Evolutionary conservation across 495 filamentous ascomycete species (phyloP).

Genomic region (Cudoniella acicularis): DNA sequence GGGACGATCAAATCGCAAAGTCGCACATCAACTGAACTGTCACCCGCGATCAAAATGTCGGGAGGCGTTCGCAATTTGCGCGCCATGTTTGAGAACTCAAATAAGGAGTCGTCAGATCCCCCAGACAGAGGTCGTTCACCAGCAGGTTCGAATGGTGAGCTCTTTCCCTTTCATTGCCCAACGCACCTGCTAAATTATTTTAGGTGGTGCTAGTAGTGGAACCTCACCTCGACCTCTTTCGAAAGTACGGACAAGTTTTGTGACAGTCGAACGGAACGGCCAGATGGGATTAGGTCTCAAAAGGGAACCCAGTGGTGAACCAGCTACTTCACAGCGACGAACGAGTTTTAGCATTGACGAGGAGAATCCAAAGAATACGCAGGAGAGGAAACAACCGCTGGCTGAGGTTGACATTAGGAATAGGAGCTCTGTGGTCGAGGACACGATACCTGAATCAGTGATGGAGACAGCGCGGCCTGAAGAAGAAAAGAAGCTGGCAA

Average conservation of each 20-base stretch:
- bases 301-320: constrained; percentile 23
- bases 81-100: constrained; percentile 74
- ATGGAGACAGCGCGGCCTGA: constrained; percentile 19
- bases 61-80: constrained; percentile 54
- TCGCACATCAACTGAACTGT: not conserved
- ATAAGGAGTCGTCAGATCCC: constrained; percentile 54
- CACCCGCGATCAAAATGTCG: constrained; percentile 17
- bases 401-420: constrained; percentile 15
- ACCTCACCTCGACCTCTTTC: constrained; percentile 60
- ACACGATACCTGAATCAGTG: constrained; percentile 21
- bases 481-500: constrained; percentile 17
- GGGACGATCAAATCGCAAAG: not conserved
- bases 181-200: constrained; percentile 11
- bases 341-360: constrained; percentile 27
- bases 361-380: constrained; percentile 10
- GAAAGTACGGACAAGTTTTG: constrained; percentile 80
- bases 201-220: constrained; percentile 10
- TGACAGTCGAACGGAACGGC: constrained; percentile 67
- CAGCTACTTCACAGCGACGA: constrained; percentile 20
- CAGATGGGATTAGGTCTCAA: constrained; percentile 36
- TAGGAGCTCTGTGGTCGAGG: constrained; percentile 10
- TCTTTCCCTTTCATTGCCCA: not conserved
- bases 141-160: constrained; percentile 23
- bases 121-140: constrained; percentile 47
- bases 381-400: constrained; percentile 14